Conservation (phyloP, 176 grass and related monocot genomes). For the Canna indica region DNA sequence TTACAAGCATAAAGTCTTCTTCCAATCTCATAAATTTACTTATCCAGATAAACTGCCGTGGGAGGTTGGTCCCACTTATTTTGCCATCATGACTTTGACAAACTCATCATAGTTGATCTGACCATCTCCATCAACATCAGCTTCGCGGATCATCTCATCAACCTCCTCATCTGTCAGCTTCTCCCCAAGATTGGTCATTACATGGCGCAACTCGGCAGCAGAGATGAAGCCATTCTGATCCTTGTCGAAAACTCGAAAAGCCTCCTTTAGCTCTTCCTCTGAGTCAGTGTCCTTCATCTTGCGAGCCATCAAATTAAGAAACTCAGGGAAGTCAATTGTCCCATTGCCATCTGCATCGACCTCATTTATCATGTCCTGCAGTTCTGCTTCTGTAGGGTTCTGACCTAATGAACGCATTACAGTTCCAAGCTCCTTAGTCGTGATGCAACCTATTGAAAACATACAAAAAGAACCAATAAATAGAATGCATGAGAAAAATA, state of each 20-base stretch:
- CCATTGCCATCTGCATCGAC: constrained; percentile 2
- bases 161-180: constrained; percentile 5
- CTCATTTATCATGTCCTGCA: constrained; percentile 8
- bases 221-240: constrained; percentile 7
- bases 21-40: neutral
- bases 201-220: neutral
- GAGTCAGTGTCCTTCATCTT: constrained; percentile 5
- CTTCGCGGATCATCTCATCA: constrained; percentile 6
- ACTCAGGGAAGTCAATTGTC: constrained; percentile 1
- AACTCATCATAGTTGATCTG: constrained; percentile 4
- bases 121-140: constrained; percentile 1
- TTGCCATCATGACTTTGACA: constrained; percentile 4
- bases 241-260: constrained; percentile 6
- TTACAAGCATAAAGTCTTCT: neutral
- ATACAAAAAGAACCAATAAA: neutral
- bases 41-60: neutral
- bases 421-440: constrained; percentile 2
- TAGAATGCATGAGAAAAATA: neutral
- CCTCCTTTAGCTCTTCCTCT: constrained; percentile 1
- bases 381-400: constrained; percentile 7
- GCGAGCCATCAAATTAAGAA: constrained; percentile 5
- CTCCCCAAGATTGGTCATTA: neutral
- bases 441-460: neutral
- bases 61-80: neutral
- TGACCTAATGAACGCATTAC: neutral